These are phyloP conservation scores for Xylaria castorea DNA, from an alignment of 495 filamentous ascomycete genomes.

Conservation along the genomic window DNA sequence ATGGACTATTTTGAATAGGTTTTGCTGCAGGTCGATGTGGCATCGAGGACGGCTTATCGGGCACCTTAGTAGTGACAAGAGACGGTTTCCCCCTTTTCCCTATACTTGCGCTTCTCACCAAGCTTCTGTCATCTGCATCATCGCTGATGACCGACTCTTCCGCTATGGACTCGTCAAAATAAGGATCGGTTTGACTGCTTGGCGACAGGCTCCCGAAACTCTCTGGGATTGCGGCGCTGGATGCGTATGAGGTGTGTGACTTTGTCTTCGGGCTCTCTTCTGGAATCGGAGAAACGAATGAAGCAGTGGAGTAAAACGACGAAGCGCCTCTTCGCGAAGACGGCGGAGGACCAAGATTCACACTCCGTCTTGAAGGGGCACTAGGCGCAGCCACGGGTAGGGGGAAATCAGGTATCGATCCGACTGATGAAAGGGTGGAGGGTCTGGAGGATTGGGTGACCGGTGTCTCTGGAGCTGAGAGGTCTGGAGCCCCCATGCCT, in stretches of 20 bases:
- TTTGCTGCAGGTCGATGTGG: slow-evolving; percentile 40
- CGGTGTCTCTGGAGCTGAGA: slow-evolving; percentile 48
- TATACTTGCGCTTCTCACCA: slow-evolving; percentile 80
- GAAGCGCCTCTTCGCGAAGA: slow-evolving; percentile 71
- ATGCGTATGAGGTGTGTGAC: slow-evolving; percentile 75
- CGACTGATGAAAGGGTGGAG: slow-evolving; percentile 63
- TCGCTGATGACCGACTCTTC: slow-evolving; percentile 61
- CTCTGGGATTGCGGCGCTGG: slow-evolving; percentile 79
- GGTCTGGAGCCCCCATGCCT: slow-evolving; percentile 38
- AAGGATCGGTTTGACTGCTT: slow-evolving; percentile 53
- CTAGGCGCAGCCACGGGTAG: slow-evolving; percentile 50
- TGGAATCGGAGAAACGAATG: slow-evolving; percentile 85
- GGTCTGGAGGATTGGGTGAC: slow-evolving; percentile 52
- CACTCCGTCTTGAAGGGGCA: slow-evolving; percentile 57
- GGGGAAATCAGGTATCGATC: slow-evolving; percentile 68
- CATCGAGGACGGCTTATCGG: slow-evolving; percentile 36
- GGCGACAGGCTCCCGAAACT: slow-evolving; percentile 63
- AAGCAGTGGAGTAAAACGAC: slow-evolving; percentile 75
- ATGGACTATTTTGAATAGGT: slow-evolving; percentile 45
- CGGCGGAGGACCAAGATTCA: slow-evolving; percentile 68
- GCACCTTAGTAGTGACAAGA: slow-evolving; percentile 63
- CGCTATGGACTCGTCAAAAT: slow-evolving; percentile 53
- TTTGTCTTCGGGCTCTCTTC: slow-evolving; percentile 74
- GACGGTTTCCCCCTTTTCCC: slow-evolving; percentile 77
- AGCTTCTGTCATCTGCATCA: slow-evolving; percentile 63